These are phyloP conservation scores for Kodamaea restingae DNA, from an alignment of 805 yeast species.

Conservation along the genomic window DNA sequence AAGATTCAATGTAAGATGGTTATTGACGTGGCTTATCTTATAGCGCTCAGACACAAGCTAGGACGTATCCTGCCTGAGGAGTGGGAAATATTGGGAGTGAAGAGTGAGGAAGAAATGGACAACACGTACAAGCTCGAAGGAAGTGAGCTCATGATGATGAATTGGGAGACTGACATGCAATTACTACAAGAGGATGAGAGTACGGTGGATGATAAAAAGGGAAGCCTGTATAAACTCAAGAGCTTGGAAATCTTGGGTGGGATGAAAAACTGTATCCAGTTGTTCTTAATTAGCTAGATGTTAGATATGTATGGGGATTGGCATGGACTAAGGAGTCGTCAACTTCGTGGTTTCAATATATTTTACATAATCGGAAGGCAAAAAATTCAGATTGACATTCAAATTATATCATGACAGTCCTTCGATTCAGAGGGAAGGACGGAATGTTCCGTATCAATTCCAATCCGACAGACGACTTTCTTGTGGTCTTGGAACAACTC, in stretches of 20 bases:
- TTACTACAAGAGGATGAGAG: conserved; percentile 3
- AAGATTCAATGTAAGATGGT: conserved; percentile 9
- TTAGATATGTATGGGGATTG: too few relatives aligned
- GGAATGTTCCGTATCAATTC: conserved; percentile 73
- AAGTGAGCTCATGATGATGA: conserved; percentile 5
- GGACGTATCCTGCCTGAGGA: conserved; percentile 4
- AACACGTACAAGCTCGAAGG: conserved; percentile 3
- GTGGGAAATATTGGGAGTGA: conserved; percentile 5
- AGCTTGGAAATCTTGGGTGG: conserved; percentile 9
- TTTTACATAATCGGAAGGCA: conserved; percentile 2
- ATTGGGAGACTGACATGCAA: conserved; percentile 6
- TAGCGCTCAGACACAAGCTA: conserved; percentile 5
- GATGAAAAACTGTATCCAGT: conserved; percentile 7
- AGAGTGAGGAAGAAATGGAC: conserved; percentile 5
- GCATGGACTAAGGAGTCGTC: too few relatives aligned
- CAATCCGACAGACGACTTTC: conserved; percentile 43
- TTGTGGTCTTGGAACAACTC: conserved; percentile 40
- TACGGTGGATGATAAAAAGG: conserved; percentile 10
- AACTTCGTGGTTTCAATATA: too few relatives aligned
- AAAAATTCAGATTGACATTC: conserved; percentile 1
- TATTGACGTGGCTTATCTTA: conserved; percentile 5
- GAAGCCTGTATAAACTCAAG: conserved; percentile 9
- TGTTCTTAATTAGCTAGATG: conserved; percentile 8
- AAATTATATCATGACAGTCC: conserved; percentile 19
- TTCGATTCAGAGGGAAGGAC: conserved; percentile 79